Evolutionary conservation across 2,329 filamentous ascomycete species (phyloP), one percentile per base, ranked within the genome.

Genomic region (Aspergillus sp.): DNA sequence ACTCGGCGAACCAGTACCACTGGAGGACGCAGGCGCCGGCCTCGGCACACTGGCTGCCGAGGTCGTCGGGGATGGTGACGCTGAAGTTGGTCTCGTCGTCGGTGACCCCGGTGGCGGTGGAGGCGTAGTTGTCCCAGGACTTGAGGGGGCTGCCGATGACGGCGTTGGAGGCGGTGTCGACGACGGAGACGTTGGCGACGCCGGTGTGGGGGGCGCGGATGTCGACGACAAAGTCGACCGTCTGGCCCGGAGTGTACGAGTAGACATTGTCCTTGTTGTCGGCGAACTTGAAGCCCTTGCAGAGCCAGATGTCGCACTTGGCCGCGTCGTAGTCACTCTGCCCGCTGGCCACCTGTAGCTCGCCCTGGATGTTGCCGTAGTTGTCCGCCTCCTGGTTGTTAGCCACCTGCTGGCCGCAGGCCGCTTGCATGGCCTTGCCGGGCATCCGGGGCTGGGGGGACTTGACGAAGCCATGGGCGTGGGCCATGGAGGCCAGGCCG

Each of bases 221-320:
- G 29, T 67, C 70, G 34, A 79, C 70, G 32, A 68, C 66, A 47
- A 80, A 66, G 61, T 71, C 63, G 48, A 80, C 68, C 2, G 58
- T 65, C 59, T 79, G 64, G n/a, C 77, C 77, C 3, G 75, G 58
- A n/a, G 60, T 78, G 73, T 77, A 84, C 40, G 66, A 72, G 58
- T 81, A 74, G 45, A 84, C 72, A 59, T 80, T 80, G 58, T 67
- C 74, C 56, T 67, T 78, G 71, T 81, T 81, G 71, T 85, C 82
- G 43, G 62, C 75, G 68, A 78, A 82, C 63, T 83, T 77, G 70
- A 78, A 79, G 55, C 82, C 82, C 71, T 83, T 82, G 79, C 80
- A 83, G 45, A 81, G 74, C 75, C 75, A 81, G 62, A 81, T 71
- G 61, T 80, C 70, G 66, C 81, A 83, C 34, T 68, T 64, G 1